Evolutionary conservation across 176 grass and related monocot genomes (phyloP).

Genomic region (Musa troglodytarum): DNA sequence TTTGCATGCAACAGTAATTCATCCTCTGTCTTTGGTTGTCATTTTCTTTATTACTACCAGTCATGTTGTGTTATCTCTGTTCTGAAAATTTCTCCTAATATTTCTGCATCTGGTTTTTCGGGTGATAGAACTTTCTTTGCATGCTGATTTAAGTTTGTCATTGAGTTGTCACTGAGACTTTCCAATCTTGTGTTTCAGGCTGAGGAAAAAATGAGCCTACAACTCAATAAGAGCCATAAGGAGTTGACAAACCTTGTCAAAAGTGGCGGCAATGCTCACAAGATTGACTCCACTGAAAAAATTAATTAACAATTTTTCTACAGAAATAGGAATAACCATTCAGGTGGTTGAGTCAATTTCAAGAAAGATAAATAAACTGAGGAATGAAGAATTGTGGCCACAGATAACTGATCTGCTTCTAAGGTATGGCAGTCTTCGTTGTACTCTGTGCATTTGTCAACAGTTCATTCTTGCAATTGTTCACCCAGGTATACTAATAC

Average conservation of each 20-base stretch:
- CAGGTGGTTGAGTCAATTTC: conserved; percentile 68
- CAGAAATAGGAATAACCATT: conserved; percentile 68
- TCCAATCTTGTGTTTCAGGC: conserved; percentile 25
- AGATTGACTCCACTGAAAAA: conserved; percentile 57
- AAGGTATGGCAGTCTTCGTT: conserved; percentile 39
- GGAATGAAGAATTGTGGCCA: conserved; percentile 75
- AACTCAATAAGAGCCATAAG: conserved; percentile 57
- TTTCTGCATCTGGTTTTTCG: background rate
- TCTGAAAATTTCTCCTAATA: background rate
- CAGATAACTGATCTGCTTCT: conserved; percentile 54
- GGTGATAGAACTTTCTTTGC: background rate
- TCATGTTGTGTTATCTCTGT: background rate
- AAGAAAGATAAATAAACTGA: conserved; percentile 68
- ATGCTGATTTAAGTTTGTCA: background rate
- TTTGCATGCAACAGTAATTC: too few relatives aligned
- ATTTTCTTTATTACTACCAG: too few relatives aligned
- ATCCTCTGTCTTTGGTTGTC: too few relatives aligned
- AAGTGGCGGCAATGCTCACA: conserved; percentile 52
- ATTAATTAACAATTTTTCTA: conserved; percentile 58
- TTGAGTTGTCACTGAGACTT: background rate
- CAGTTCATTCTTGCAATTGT: background rate
- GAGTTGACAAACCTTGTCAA: conserved; percentile 52
- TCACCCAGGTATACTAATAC: too few relatives aligned
- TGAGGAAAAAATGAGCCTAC: conserved; percentile 84
- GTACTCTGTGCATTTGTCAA: background rate